Evolutionary conservation across 495 filamentous ascomycete species (phyloP).

Genomic region (Pseudomonodictys pantanalensis): DNA sequence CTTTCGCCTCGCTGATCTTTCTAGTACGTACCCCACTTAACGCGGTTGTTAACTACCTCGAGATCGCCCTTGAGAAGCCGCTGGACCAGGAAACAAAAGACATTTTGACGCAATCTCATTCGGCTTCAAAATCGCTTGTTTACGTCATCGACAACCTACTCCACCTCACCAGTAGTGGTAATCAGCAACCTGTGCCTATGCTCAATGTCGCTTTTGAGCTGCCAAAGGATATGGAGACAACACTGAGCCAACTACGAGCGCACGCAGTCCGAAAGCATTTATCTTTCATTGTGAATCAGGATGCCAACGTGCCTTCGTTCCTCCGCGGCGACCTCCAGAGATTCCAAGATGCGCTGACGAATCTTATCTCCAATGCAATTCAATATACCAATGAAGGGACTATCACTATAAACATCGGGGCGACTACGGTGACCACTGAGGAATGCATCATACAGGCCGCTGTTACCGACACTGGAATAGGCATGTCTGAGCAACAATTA

Average conservation of each 20-base stretch:
- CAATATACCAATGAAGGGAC: slow-evolving; percentile 5
- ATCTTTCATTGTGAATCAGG: slow-evolving; percentile 4
- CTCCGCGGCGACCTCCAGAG: slow-evolving; percentile 12
- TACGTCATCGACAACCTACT: slow-evolving; percentile 19
- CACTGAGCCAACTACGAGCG: neutral
- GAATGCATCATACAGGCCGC: slow-evolving; percentile 11
- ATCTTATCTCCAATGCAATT: slow-evolving; percentile 15
- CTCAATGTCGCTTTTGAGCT: slow-evolving; percentile 4
- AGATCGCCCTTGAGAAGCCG: slow-evolving; percentile 15
- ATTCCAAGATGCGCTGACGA: slow-evolving; percentile 10
- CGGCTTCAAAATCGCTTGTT: slow-evolving; percentile 15
- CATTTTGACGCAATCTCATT: slow-evolving; percentile 6
- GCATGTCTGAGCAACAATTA: slow-evolving; percentile 13
- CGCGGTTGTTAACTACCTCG: slow-evolving; percentile 17
- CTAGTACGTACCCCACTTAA: slow-evolving; percentile 19
- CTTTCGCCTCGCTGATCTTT: neutral
- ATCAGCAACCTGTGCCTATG: neutral
- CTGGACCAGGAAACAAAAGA: neutral
- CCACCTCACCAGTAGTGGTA: slow-evolving; percentile 5
- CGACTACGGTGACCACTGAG: neutral
- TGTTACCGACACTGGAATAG: slow-evolving; percentile 8
- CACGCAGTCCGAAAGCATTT: slow-evolving; percentile 8
- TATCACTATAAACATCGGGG: slow-evolving; percentile 3
- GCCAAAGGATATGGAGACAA: neutral
- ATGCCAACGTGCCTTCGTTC: slow-evolving; percentile 2